Evolutionary conservation across 495 filamentous ascomycete species (phyloP).

Genomic region (Aspergillus kassunensis): DNA sequence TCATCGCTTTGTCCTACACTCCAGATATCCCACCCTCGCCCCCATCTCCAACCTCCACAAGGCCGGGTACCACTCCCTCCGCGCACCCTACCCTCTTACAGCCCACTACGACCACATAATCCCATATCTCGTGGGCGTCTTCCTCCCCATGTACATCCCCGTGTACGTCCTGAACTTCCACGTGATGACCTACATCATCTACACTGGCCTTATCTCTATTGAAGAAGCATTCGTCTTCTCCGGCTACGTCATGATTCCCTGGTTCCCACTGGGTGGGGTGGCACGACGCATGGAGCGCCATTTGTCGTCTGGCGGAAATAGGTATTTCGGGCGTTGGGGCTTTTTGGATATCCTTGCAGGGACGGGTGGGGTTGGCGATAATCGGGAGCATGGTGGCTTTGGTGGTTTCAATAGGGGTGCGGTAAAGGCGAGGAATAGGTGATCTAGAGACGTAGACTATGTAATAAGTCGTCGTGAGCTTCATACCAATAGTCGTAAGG

Average conservation of each 20-base stretch:
- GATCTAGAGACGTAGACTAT: no score
- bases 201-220: conserved; percentile 61
- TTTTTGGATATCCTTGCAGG: conserved; percentile 72
- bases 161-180: conserved; percentile 64
- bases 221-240: conserved; percentile 75
- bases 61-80: conserved; percentile 61
- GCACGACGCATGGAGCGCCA: conserved; percentile 67
- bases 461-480: no score
- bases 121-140: conserved; percentile 63
- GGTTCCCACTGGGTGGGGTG: conserved; percentile 71
- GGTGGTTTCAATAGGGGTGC: background rate
- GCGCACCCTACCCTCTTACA: conserved; percentile 60
- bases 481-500: no score
- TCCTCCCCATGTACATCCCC: conserved; percentile 71
- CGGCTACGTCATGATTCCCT: conserved; percentile 71
- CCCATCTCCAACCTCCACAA: conserved; percentile 48
- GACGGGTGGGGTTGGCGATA: conserved; percentile 57
- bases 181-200: conserved; percentile 73
- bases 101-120: conserved; percentile 79
- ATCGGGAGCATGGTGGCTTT: conserved; percentile 26
- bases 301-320: conserved; percentile 52
- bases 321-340: conserved; percentile 77
- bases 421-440: conserved; percentile 25
- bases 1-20: conserved; percentile 70
- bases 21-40: conserved; percentile 18